phyloP scores from a whole-genome alignment of 345 rosid genomes.

The Eucalyptus sideroxylon region DNA sequence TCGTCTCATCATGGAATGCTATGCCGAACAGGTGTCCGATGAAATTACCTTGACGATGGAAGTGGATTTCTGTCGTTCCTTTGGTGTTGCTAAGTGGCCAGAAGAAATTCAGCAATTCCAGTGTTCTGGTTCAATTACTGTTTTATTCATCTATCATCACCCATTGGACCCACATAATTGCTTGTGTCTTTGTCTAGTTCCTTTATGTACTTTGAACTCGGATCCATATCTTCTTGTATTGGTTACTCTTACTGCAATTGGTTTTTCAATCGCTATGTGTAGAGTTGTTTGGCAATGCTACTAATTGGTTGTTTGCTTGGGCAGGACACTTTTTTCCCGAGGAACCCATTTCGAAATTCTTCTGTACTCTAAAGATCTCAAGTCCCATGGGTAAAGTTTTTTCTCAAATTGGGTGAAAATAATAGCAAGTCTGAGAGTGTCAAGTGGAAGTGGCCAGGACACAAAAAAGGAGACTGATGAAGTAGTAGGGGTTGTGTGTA shows the following conservation, averaged over 20 bases:
- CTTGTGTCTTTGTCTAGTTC: too few relatives aligned
- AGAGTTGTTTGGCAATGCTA: neutral
- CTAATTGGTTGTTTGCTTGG: neutral
- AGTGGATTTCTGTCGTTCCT: too few relatives aligned
- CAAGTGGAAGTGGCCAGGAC: neutral
- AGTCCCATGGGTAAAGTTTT: neutral
- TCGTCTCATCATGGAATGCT: too few relatives aligned
- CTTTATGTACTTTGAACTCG: neutral
- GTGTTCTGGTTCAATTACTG: too few relatives aligned
- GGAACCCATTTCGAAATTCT: neutral
- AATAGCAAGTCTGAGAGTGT: neutral
- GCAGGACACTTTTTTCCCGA: conserved; percentile 15
- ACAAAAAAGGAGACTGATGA: too few relatives aligned
- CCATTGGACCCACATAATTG: neutral
- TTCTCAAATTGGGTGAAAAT: neutral
- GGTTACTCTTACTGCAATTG: too few relatives aligned
- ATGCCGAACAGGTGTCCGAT: too few relatives aligned
- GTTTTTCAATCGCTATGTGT: too few relatives aligned
- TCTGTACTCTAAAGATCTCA: neutral
- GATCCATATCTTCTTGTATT: neutral
- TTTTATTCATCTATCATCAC: neutral
- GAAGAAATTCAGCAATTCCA: too few relatives aligned
- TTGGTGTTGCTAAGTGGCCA: too few relatives aligned
- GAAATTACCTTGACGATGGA: too few relatives aligned
- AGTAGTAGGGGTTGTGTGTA: too few relatives aligned